A percentile compares a stretch with the other conserved stretches of the same genome.
Evolutionary conservation across 805 yeast species (phyloP).

Genomic region (Metschnikowia peoriensis): DNA sequence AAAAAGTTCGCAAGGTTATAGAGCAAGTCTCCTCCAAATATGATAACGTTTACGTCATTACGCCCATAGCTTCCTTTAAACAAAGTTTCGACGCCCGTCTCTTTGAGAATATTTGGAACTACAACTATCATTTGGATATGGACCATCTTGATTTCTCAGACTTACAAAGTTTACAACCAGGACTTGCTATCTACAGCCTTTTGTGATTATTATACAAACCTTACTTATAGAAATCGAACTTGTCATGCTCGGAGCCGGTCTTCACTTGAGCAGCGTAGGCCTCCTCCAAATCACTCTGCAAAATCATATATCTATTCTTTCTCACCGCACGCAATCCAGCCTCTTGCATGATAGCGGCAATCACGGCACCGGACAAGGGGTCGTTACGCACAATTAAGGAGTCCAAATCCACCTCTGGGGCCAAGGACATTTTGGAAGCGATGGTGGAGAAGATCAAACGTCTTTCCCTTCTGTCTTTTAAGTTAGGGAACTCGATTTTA

Average conservation of each 20-base stretch:
- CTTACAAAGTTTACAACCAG: slow-evolving; percentile 53
- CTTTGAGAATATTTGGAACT: slow-evolving; percentile 30
- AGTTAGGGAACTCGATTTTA: slow-evolving; percentile 94
- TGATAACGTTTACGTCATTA: slow-evolving; percentile 26
- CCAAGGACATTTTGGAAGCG: slow-evolving; percentile 95
- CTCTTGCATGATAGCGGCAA: slow-evolving; percentile 99
- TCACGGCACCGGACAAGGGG: slow-evolving; percentile 94
- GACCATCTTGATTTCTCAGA: slow-evolving; percentile 66
- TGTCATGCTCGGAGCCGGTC: slow-evolving; percentile 91
- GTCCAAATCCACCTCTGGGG: slow-evolving; percentile 97
- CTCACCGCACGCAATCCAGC: slow-evolving; percentile 99
- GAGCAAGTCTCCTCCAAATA: slow-evolving; percentile 8
- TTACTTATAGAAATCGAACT: slow-evolving; percentile 93
- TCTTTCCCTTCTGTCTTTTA: slow-evolving; percentile 97
- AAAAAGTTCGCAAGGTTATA: slow-evolving; percentile 22
- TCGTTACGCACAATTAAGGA: slow-evolving; percentile 93
- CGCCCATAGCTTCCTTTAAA: slow-evolving; percentile 41
- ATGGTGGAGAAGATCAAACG: slow-evolving; percentile 93
- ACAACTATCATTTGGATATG: slow-evolving; percentile 58
- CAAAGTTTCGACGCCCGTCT: slow-evolving; percentile 42
- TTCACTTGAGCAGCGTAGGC: slow-evolving; percentile 97
- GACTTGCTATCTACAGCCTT: slow-evolving; percentile 55
- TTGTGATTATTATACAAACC: slow-evolving; percentile 4
- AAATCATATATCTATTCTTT: slow-evolving; percentile 93
- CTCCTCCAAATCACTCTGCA: slow-evolving; percentile 95